Conservation (phyloP, 768 basidiomycete genomes). For the Tylopilus felleus region DNA sequence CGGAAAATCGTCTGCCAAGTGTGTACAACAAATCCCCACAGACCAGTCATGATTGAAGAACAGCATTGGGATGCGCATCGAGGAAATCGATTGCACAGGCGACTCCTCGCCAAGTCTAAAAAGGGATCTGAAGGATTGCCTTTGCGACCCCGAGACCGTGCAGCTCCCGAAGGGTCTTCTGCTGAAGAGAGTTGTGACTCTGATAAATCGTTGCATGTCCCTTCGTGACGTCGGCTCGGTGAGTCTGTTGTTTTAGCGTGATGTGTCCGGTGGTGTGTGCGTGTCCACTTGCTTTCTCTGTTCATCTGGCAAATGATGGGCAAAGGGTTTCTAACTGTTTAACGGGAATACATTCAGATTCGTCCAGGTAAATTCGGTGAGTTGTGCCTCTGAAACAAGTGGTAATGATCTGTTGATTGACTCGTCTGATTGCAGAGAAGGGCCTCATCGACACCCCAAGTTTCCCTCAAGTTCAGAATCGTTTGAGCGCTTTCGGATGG, state of each 20-base stretch:
- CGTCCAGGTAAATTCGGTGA: conserved; percentile 2
- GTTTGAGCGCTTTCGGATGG: not conserved
- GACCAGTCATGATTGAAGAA: conserved; percentile 65
- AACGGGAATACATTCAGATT: not conserved
- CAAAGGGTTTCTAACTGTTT: not conserved
- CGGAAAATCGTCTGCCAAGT: conserved; percentile 56
- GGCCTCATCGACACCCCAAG: not conserved
- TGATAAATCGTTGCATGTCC: not conserved
- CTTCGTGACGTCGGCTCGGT: conserved; percentile 10
- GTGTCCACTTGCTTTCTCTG: not conserved
- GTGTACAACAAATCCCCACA: conserved; percentile 55
- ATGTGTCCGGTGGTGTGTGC: not conserved
- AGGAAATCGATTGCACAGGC: conserved; percentile 52
- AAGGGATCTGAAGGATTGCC: conserved; percentile 6
- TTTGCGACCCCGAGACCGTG: not conserved
- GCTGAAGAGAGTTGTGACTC: conserved; percentile 1
- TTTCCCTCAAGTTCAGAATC: not conserved
- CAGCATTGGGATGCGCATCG: conserved; percentile 54
- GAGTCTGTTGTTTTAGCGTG: conserved; percentile 2
- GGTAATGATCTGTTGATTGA: conserved; percentile 6
- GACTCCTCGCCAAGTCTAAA: conserved; percentile 36
- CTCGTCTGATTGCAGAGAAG: conserved; percentile 3
- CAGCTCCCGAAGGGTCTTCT: conserved; percentile 1
- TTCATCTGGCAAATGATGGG: not conserved
- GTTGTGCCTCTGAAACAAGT: conserved; percentile 1